phyloP scores from a whole-genome alignment of 2,329 filamentous ascomycete genomes.

The Bipolaris sorokiniana region DNA sequence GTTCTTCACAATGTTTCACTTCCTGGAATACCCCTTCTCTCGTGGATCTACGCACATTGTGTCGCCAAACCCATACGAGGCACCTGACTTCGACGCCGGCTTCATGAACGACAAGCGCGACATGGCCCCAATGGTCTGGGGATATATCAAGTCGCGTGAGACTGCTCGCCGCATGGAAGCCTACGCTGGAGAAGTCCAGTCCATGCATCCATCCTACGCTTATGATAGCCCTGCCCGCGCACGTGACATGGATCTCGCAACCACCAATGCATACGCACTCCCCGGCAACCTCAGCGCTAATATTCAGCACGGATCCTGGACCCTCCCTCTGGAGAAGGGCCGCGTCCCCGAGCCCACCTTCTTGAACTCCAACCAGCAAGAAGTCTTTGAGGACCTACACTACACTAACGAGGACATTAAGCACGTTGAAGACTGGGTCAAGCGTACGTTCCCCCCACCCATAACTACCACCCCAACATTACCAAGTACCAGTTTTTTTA shows the following conservation, averaged over 20 bases:
- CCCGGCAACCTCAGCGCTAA: constrained; percentile 73
- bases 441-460: constrained; percentile 39
- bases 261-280: constrained; percentile 77
- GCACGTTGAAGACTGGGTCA: constrained; percentile 69
- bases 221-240: constrained; percentile 73
- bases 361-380: constrained; percentile 69
- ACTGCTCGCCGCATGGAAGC: constrained; percentile 79
- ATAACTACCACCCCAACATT: background rate
- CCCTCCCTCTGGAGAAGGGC: constrained; percentile 63
- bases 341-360: constrained; percentile 56
- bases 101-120: constrained; percentile 88
- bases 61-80: constrained; percentile 74
- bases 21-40: constrained; percentile 28
- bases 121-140: constrained; percentile 82
- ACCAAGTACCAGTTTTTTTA: background rate
- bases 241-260: constrained; percentile 74
- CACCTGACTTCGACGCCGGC: constrained; percentile 78
- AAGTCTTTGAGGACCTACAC: constrained; percentile 66
- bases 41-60: constrained; percentile 71
- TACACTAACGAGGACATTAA: constrained; percentile 69
- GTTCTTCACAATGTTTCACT: constrained; percentile 72
- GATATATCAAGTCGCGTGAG: constrained; percentile 82
- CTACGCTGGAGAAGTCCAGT: constrained; percentile 72
- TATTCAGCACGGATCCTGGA: constrained; percentile 77
- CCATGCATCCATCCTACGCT: constrained; percentile 72